Percentiles rank a stretch among this genome's conserved stretches.
These are phyloP conservation scores for Apostasia shenzhenica DNA, from an alignment of 106 monocot genomes.

Conservation along the genomic window DNA sequence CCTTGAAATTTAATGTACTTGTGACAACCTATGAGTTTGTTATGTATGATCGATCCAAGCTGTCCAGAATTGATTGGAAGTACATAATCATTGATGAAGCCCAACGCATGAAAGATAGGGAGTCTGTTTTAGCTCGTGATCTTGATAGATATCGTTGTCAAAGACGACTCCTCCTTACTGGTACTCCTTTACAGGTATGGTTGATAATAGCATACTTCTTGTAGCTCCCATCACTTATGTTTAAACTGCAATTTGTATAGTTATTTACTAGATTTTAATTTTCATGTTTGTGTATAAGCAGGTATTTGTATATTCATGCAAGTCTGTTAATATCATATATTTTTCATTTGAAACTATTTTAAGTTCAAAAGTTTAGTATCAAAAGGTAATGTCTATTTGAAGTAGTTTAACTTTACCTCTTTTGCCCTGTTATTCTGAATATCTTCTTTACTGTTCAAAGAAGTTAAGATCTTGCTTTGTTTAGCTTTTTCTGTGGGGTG, in stretches of 20 bases:
- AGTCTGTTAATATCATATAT: too few species aligned
- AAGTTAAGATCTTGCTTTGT: too few species aligned
- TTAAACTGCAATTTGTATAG: background rate
- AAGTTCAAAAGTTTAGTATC: too few species aligned
- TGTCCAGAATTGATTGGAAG: conserved; percentile 96
- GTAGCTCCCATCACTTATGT: background rate
- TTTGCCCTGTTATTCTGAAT: background rate
- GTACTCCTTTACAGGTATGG: conserved; percentile 94
- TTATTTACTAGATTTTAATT: too few species aligned
- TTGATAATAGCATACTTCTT: background rate
- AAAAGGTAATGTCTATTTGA: too few species aligned
- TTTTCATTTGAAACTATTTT: too few species aligned
- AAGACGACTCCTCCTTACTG: conserved; percentile 87
- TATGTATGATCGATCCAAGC: conserved; percentile 94
- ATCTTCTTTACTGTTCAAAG: too few species aligned
- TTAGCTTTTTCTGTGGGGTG: too few species aligned
- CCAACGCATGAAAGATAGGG: conserved; percentile 96
- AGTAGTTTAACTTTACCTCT: background rate
- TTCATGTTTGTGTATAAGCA: too few species aligned
- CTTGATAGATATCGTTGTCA: conserved; percentile 95
- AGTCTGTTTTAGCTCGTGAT: conserved; percentile 94
- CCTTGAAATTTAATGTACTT: conserved; percentile 90
- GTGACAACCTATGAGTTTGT: conserved; percentile 97
- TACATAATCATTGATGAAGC: conserved; percentile 99
- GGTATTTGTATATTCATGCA: too few species aligned